Conservation (phyloP, 768 basidiomycete genomes). For the Trametes gibbosa region DNA sequence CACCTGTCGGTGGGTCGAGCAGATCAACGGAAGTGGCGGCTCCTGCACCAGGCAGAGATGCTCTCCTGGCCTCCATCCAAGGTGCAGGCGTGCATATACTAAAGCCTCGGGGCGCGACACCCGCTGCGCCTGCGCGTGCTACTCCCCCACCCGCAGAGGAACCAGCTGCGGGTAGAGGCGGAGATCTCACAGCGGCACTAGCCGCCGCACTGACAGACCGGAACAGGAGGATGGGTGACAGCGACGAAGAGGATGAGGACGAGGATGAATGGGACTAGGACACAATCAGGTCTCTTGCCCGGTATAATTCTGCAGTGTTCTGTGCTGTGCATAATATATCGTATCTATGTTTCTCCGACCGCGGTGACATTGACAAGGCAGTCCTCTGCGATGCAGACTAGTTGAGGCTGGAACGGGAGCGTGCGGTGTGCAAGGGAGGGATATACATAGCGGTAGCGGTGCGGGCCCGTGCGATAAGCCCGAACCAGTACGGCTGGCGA, state of each 20-base stretch:
- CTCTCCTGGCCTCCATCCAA: constrained; percentile 78
- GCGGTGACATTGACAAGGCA: not conserved
- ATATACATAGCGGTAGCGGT: not conserved
- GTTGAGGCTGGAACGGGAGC: no score
- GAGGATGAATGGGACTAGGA: constrained; percentile 33
- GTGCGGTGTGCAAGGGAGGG: not conserved
- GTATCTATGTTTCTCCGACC: not conserved
- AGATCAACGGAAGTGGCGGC: constrained; percentile 39
- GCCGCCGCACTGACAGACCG: constrained; percentile 80
- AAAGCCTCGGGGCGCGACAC: constrained; percentile 49
- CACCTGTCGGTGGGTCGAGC: constrained; percentile 32
- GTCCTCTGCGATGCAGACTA: not conserved
- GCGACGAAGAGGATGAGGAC: constrained; percentile 39
- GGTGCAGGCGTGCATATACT: constrained; percentile 74
- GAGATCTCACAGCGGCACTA: constrained; percentile 77
- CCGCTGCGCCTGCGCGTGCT: constrained; percentile 29
- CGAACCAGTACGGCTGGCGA: constrained; percentile 22
- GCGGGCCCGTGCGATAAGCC: constrained; percentile 8
- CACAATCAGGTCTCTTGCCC: not conserved
- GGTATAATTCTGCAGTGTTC: not conserved
- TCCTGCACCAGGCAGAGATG: constrained; percentile 57
- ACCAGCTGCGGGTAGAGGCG: constrained; percentile 48
- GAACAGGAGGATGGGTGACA: constrained; percentile 86
- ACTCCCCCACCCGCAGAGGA: constrained; percentile 36
- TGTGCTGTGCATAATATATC: not conserved